Conservation (phyloP, 2,329 filamentous ascomycete genomes). For the Saccharata proteae region DNA sequence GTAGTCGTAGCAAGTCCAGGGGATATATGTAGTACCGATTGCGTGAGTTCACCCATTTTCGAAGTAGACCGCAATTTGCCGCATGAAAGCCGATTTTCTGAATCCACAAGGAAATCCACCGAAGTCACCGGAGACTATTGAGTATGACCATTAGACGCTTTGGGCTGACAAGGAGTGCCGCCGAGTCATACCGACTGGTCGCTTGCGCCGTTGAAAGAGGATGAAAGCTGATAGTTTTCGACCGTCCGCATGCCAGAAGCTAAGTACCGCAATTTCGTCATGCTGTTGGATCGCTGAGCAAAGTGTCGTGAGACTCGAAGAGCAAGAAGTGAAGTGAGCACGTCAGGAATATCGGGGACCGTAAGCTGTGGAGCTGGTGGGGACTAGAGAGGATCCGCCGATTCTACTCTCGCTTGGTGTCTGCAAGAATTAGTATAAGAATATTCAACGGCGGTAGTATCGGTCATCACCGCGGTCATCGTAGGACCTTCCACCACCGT, state of each 20-base stretch:
- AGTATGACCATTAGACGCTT: no score
- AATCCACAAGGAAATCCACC: conserved; percentile 27
- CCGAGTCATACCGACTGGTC: no score
- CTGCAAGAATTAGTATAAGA: conserved; percentile 14
- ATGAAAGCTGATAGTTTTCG: no score
- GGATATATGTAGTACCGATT: background rate
- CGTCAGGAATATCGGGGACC: conserved; percentile 7
- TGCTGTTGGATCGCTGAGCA: no score
- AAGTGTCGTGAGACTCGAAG: no score
- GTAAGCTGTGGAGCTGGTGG: conserved; percentile 6
- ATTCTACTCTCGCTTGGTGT: conserved; percentile 17
- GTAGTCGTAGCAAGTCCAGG: background rate
- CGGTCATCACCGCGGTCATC: conserved; percentile 31
- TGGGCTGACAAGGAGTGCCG: no score
- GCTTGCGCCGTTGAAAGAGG: no score
- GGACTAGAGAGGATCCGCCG: conserved; percentile 6
- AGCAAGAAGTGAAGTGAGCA: no score
- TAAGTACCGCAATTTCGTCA: no score
- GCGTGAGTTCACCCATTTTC: no score
- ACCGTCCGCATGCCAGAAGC: no score
- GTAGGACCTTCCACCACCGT: conserved; percentile 26
- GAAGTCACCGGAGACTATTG: conserved; percentile 12
- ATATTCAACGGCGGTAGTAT: conserved; percentile 29
- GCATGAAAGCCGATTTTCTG: conserved; percentile 8
- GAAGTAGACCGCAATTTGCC: no score